Conservation (phyloP, 805 yeast species). For the Candida coleopterorum region DNA sequence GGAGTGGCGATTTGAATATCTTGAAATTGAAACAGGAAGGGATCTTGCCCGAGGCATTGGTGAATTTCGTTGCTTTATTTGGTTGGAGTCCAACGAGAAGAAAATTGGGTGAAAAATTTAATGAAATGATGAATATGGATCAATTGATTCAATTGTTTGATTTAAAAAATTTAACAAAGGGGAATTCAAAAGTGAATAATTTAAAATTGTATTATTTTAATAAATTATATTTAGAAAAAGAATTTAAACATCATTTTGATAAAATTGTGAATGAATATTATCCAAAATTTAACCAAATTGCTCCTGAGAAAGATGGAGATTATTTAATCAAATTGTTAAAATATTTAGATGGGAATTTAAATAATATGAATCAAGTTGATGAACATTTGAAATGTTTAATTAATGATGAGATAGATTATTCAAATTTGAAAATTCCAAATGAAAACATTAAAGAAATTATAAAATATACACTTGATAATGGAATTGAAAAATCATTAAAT, state of each 20-base stretch:
- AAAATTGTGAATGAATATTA: conserved; percentile 30
- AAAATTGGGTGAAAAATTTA: conserved; percentile 39
- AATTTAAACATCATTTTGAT: conserved; percentile 19
- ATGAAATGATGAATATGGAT: conserved; percentile 48
- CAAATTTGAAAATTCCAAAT: conserved; percentile 10
- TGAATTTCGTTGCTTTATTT: conserved; percentile 82
- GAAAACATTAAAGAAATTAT: conserved; percentile 2
- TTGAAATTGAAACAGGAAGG: conserved; percentile 54
- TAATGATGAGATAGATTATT: conserved; percentile 28
- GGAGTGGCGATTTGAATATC: conserved; percentile 79
- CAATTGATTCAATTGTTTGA: conserved; percentile 56
- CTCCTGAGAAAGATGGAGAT: conserved; percentile 11
- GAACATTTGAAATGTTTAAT: conserved; percentile 48
- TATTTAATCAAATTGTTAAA: conserved; percentile 35
- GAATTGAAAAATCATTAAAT: conserved; percentile 4
- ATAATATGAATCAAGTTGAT: conserved; percentile 50
- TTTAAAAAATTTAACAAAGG: conserved; percentile 75
- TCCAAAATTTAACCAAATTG: conserved; percentile 14
- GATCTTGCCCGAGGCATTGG: conserved; percentile 77
- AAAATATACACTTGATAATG: background rate
- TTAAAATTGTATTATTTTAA: conserved; percentile 74
- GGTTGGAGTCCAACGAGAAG: conserved; percentile 92
- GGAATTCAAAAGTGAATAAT: conserved; percentile 88
- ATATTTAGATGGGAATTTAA: conserved; percentile 45
- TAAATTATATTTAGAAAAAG: conserved; percentile 53